Evolutionary conservation across 2,329 filamentous ascomycete genomes (phyloP), one percentile per base, ranked within the genome.

Genomic region (Diplodia seriata): DNA sequence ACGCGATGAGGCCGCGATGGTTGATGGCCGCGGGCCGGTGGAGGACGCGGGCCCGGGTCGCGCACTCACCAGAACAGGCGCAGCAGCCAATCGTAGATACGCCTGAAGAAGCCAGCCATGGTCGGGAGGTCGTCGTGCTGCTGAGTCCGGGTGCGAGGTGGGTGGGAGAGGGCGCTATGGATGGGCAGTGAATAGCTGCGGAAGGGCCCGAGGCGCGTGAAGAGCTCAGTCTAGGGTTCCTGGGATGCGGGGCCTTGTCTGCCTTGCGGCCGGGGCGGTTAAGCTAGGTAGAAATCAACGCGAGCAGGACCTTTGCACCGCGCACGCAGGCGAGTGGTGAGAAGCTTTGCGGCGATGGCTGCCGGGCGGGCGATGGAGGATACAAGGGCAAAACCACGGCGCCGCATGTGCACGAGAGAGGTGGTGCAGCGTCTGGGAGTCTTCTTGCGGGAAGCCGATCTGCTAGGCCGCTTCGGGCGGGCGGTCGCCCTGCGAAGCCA

Each of bases 1-100:
- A 18, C 36, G 66, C 49, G 57, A 33, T 43, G 50, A 50, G 50
- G 55, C 56, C 23, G 26, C 23, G 56, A 61, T 49, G 40, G 53
- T 26, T 31, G 56, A 33, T 36, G 69, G 40, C 55, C 26, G 47
- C 59, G 67, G 56, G 53, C 33, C 20, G 63, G 59, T 18, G 54
- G 70, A 72, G 69, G 29, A 63, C 51, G 23, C 50, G 26, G 33
- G 47, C 23, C 14, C 6, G 7, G n/a, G 18, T 36, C 59, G 59
- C 70, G 74, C 74, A 83, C 87, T 80, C 84, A 98, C 94, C 95
- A 99, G 83, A 99, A 98, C 76, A 95, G 91, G 85, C 94, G 90
- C 83, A 99, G 84, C 80, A 98, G 86, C 94, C 94, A 98, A 88
- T 98, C 95, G 85, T 98, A 98, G 81, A 99, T 90, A 83, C 90